Conservation (phyloP, 148 eudicot genomes). For the Diospyros lotus region DNA sequence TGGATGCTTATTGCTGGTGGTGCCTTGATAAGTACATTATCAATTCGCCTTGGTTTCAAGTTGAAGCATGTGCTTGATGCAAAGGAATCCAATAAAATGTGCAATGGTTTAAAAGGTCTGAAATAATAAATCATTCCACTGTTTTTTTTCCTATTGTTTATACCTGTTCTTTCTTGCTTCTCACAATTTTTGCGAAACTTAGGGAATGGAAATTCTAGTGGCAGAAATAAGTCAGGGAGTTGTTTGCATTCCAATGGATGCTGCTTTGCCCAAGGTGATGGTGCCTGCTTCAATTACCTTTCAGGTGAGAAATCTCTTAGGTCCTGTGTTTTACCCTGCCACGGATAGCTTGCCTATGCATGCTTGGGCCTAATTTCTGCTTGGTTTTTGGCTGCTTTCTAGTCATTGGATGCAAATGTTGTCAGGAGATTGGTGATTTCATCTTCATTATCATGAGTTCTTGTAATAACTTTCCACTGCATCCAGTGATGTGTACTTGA, state of each 20-base stretch:
- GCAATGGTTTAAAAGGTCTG: constrained; percentile 41
- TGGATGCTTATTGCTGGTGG: constrained; percentile 81
- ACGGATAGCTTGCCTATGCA: too few species aligned
- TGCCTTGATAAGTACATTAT: constrained; percentile 74
- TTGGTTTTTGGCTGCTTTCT: too few species aligned
- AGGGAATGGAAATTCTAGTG: constrained; percentile 46
- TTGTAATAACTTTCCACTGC: too few species aligned
- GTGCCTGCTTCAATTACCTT: constrained; percentile 41
- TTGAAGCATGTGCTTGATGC: constrained; percentile 64
- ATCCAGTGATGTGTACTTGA: too few species aligned
- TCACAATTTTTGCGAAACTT: constrained; percentile 11
- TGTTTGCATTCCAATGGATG: constrained; percentile 47
- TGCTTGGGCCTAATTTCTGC: too few species aligned
- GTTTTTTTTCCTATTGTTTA: background rate
- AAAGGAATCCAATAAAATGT: constrained; percentile 39
- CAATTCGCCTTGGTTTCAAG: constrained; percentile 72
- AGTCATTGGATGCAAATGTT: too few species aligned
- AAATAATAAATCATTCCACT: background rate
- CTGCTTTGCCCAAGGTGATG: constrained; percentile 49
- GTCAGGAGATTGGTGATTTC: too few species aligned
- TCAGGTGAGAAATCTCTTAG: constrained; percentile 30
- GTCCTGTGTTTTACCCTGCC: background rate
- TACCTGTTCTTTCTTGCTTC: background rate
- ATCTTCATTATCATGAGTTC: too few species aligned
- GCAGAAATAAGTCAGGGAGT: constrained; percentile 32